phyloP scores from a whole-genome alignment of 495 filamentous ascomycete genomes.

The Darksidea phi region DNA sequence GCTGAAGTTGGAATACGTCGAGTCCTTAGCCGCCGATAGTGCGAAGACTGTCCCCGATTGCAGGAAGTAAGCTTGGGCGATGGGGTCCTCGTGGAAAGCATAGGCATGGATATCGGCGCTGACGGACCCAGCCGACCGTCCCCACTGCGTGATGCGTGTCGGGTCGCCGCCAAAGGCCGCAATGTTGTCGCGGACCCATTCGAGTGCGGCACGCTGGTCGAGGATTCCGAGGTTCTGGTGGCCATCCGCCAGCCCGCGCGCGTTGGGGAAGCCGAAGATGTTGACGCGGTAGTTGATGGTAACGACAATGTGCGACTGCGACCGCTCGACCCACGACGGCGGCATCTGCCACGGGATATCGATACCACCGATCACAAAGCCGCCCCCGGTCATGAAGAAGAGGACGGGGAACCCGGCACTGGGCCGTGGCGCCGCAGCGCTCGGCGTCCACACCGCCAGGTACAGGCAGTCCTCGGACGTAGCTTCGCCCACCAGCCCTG shows the following conservation, averaged over 20 bases:
- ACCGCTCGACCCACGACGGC: conserved; percentile 13
- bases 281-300: conserved; percentile 57
- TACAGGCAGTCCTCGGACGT: conserved; percentile 35
- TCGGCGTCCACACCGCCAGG: conserved; percentile 18
- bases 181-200: conserved; percentile 45
- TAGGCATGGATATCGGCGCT: conserved; percentile 60
- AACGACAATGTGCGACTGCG: conserved; percentile 43
- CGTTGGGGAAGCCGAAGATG: conserved; percentile 26
- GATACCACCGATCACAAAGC: not conserved
- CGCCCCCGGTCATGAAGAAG: conserved; percentile 20
- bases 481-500: conserved; percentile 18
- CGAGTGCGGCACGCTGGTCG: conserved; percentile 46
- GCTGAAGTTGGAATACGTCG: conserved; percentile 9
- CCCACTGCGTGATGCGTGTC: conserved; percentile 61
- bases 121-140: conserved; percentile 68
- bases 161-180: conserved; percentile 40
- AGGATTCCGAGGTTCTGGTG: conserved; percentile 45
- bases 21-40: not conserved
- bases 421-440: not conserved
- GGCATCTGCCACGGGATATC: conserved; percentile 13
- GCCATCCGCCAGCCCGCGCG: conserved; percentile 42
- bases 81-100: conserved; percentile 40
- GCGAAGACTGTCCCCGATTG: conserved; percentile 56
- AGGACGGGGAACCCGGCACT: conserved; percentile 8
- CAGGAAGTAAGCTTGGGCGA: conserved; percentile 57